Percentiles rank a stretch among this genome's conserved stretches.
phyloP scores from a whole-genome alignment of 805 yeast genomes.

The Saccharomycopsis fibuligera region DNA sequence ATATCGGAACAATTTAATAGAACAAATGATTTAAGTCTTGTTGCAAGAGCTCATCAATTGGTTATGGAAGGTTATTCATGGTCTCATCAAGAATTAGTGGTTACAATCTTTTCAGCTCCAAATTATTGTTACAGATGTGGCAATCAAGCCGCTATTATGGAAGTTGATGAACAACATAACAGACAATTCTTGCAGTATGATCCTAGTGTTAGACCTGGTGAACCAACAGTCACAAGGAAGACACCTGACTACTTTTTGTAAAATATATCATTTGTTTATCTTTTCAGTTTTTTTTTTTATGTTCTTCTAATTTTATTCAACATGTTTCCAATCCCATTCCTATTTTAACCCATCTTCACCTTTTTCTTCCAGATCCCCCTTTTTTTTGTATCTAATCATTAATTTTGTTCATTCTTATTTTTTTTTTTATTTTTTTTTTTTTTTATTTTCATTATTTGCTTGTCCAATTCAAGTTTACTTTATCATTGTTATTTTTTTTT shows the following conservation, averaged over 20 bases:
- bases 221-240: slow-evolving; percentile 93
- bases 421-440: not conserved
- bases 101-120: slow-evolving; percentile 92
- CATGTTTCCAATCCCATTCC: not conserved
- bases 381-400: not conserved
- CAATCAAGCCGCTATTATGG: slow-evolving; percentile 97
- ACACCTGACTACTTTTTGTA: slow-evolving; percentile 94
- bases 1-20: slow-evolving; percentile 91
- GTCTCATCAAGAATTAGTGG: slow-evolving; percentile 92
- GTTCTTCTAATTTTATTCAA: not conserved
- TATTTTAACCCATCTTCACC: not conserved
- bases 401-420: not conserved
- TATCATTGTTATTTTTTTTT: not conserved
- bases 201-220: slow-evolving; percentile 95
- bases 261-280: slow-evolving; percentile 20
- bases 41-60: slow-evolving; percentile 93
- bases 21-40: slow-evolving; percentile 73
- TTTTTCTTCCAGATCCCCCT: not conserved
- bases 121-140: slow-evolving; percentile 97
- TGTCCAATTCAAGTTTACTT: not conserved
- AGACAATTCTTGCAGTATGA: slow-evolving; percentile 92
- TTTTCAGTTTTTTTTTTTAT: not conserved
- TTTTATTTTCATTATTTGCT: slow-evolving; percentile 2
- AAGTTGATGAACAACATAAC: slow-evolving; percentile 89
- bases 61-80: slow-evolving; percentile 97